These are phyloP conservation scores for Pestalotiopsis sp. DNA, from an alignment of 2,329 filamentous ascomycete species.

Conservation along the genomic window DNA sequence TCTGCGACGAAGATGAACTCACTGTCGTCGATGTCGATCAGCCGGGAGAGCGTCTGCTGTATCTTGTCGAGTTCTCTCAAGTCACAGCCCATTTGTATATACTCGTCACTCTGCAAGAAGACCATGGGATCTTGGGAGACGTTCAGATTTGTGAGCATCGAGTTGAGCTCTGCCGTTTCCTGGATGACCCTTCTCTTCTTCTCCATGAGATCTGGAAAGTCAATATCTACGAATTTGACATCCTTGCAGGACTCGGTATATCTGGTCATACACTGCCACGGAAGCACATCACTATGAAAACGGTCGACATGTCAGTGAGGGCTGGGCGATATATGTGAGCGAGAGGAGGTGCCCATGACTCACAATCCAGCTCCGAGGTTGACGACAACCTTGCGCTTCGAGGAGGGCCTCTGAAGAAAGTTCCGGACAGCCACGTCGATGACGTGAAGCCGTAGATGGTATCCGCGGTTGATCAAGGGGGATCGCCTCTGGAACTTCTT, in stretches of 20 bases:
- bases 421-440: constrained; percentile 73
- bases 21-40: constrained; percentile 60
- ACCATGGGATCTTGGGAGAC: constrained; percentile 46
- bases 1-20: constrained; percentile 82
- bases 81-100: constrained; percentile 82
- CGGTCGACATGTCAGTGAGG: not conserved
- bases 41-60: constrained; percentile 57
- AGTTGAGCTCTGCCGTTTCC: constrained; percentile 61
- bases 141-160: constrained; percentile 49
- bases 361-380: constrained; percentile 92
- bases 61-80: constrained; percentile 68
- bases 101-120: constrained; percentile 68
- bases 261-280: constrained; percentile 78
- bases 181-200: constrained; percentile 73
- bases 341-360: constrained; percentile 38
- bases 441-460: constrained; percentile 82
- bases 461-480: constrained; percentile 89
- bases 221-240: constrained; percentile 79
- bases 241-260: constrained; percentile 61
- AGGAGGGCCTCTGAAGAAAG: constrained; percentile 64
- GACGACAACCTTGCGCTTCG: constrained; percentile 71
- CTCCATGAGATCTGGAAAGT: constrained; percentile 79
- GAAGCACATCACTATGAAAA: constrained; percentile 73
- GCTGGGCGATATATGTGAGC: not conserved
- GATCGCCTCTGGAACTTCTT: constrained; percentile 79